phyloP scores from a whole-genome alignment of 2,329 filamentous ascomycete species.

The Acephala macrosclerotiorum region DNA sequence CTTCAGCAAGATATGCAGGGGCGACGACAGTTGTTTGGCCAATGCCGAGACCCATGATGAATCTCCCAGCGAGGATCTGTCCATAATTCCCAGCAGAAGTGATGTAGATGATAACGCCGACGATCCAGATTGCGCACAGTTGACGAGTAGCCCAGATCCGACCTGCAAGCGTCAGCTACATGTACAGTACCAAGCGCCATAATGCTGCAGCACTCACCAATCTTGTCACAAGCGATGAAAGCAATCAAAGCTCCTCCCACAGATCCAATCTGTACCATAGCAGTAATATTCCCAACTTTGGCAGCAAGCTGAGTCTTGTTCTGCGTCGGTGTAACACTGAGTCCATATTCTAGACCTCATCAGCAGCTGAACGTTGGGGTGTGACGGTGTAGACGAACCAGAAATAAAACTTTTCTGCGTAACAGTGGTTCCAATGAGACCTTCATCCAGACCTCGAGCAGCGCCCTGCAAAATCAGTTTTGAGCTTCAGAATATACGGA shows the following conservation, averaged over 20 bases:
- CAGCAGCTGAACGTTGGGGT: constrained; percentile 22
- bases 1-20: constrained; percentile 46
- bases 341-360: constrained; percentile 31
- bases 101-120: constrained; percentile 44
- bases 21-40: constrained; percentile 49
- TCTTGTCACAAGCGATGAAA: constrained; percentile 37
- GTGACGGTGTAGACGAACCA: constrained; percentile 22
- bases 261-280: constrained; percentile 50
- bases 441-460: constrained; percentile 39
- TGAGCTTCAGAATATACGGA: background rate
- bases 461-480: constrained; percentile 24
- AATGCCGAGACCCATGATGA: constrained; percentile 44
- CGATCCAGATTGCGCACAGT: constrained; percentile 36
- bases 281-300: constrained; percentile 47
- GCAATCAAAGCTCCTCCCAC: constrained; percentile 45
- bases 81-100: constrained; percentile 42
- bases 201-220: constrained; percentile 18
- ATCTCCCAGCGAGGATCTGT: constrained; percentile 37
- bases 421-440: constrained; percentile 41
- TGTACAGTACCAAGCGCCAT: constrained; percentile 40
- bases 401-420: constrained; percentile 38
- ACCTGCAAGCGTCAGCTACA: constrained; percentile 35
- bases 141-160: constrained; percentile 39
- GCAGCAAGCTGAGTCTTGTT: constrained; percentile 41
- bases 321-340: constrained; percentile 24